Conservation (phyloP, 257 asterid species). For the Cynanchum wilfordii region DNA sequence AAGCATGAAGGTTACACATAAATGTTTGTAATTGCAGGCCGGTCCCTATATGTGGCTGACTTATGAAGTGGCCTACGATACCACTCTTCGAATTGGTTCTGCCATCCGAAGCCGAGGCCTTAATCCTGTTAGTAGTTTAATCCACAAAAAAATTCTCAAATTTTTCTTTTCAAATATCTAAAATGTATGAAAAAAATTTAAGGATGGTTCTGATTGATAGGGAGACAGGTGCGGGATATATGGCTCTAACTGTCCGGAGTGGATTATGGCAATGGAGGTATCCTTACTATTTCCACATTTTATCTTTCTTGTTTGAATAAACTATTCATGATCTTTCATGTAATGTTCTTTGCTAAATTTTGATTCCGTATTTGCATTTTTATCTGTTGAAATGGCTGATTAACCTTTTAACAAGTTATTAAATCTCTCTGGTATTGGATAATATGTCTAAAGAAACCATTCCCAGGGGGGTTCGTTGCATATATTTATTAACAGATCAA, state of each 20-base stretch:
- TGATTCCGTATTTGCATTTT: background rate
- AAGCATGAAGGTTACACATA: background rate
- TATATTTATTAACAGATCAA: background rate
- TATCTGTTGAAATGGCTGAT: background rate
- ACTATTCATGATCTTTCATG: background rate
- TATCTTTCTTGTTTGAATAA: background rate
- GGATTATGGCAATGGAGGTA: conserved; percentile 95
- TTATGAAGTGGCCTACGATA: conserved; percentile 49
- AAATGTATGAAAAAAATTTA: background rate
- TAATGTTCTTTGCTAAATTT: background rate
- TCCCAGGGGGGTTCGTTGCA: background rate
- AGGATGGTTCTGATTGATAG: conserved; percentile 22
- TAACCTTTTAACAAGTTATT: background rate
- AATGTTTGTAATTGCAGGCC: conserved; percentile 33
- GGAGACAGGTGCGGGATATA: conserved; percentile 88
- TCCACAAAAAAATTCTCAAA: too few relatives aligned
- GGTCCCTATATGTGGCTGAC: conserved; percentile 63
- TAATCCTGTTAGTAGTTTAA: conserved; percentile 53
- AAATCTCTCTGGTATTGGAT: background rate
- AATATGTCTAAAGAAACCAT: background rate
- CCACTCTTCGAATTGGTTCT: conserved; percentile 57
- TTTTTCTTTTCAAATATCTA: background rate
- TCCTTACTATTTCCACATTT: background rate
- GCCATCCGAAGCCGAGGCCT: conserved; percentile 72
- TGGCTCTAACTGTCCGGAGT: conserved; percentile 79